These are phyloP conservation scores for Penicillium sp. DNA, from an alignment of 2,329 filamentous ascomycete genomes.

Conservation along the genomic window DNA sequence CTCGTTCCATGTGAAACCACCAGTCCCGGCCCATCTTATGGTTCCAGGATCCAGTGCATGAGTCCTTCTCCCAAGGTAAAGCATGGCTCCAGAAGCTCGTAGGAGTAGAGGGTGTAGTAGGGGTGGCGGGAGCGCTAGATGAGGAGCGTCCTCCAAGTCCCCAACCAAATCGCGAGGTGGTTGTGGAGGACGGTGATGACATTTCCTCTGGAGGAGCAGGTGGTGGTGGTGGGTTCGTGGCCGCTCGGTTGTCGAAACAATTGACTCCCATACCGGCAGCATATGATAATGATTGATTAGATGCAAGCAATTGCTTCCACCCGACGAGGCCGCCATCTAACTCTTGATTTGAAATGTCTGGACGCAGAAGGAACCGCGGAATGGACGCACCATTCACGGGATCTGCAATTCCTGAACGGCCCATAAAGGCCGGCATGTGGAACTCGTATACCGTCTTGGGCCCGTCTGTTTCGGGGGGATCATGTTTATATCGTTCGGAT, in stretches of 20 bases:
- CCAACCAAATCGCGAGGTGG: constrained; percentile 34
- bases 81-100: constrained; percentile 25
- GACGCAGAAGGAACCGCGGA: constrained; percentile 38
- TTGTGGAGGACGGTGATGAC: constrained; percentile 29
- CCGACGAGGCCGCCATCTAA: constrained; percentile 41
- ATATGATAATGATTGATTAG: constrained; percentile 38
- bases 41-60: constrained; percentile 44
- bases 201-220: constrained; percentile 23
- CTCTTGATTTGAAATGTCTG: constrained; percentile 41
- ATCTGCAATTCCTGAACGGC: constrained; percentile 29
- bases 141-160: constrained; percentile 32
- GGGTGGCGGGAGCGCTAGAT: constrained; percentile 26
- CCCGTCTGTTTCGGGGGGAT: constrained; percentile 18
- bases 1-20: constrained; percentile 44
- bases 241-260: constrained; percentile 27
- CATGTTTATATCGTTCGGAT: constrained; percentile 19
- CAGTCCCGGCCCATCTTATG: constrained; percentile 40
- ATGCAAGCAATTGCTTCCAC: constrained; percentile 42
- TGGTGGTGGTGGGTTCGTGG: constrained; percentile 15
- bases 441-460: constrained; percentile 39
- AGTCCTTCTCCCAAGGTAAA: constrained; percentile 39
- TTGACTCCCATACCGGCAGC: constrained; percentile 31
- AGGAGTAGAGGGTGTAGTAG: constrained; percentile 29
- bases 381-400: constrained; percentile 27
- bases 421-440: constrained; percentile 41